These are phyloP conservation scores for Colletotrichum kahawae DNA, from an alignment of 2,329 filamentous ascomycete species.

Conservation along the genomic window DNA sequence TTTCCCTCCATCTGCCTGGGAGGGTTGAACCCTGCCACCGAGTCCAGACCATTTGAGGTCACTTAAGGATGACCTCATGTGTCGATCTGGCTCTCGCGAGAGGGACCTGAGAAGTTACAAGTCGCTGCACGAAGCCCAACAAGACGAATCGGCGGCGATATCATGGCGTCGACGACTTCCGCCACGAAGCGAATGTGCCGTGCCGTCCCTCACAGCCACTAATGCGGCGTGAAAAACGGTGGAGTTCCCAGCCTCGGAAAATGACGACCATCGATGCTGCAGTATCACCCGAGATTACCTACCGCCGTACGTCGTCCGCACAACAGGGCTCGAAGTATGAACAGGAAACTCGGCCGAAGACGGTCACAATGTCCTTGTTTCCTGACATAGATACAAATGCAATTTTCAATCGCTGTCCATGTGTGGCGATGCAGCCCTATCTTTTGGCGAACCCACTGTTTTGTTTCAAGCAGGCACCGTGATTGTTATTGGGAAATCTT, in stretches of 20 bases:
- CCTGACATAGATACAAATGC: not conserved
- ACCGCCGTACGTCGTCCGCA: slow-evolving; percentile 14
- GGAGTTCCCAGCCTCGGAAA: not conserved
- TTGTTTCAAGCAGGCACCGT: not conserved
- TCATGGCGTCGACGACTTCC: not conserved
- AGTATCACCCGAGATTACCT: slow-evolving; percentile 27
- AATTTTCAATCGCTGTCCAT: not conserved
- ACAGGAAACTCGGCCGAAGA: slow-evolving; percentile 6
- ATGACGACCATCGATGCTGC: slow-evolving; percentile 14
- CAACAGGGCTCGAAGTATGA: not conserved
- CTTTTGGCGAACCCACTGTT: not conserved
- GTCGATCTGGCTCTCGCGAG: not conserved
- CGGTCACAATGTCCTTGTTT: not conserved
- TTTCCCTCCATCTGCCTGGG: not conserved
- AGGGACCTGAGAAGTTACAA: not conserved
- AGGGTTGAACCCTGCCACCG: slow-evolving; percentile 1
- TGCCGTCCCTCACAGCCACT: not conserved
- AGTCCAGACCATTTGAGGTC: not conserved
- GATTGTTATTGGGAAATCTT: not conserved
- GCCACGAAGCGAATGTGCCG: not conserved
- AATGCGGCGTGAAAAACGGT: not conserved
- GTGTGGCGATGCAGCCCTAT: slow-evolving; percentile 30
- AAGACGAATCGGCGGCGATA: not conserved
- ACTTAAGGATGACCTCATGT: not conserved
- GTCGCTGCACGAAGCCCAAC: not conserved